Conservation (phyloP, 192 early-diverging fungal genomes). For the Endogone sp. region DNA sequence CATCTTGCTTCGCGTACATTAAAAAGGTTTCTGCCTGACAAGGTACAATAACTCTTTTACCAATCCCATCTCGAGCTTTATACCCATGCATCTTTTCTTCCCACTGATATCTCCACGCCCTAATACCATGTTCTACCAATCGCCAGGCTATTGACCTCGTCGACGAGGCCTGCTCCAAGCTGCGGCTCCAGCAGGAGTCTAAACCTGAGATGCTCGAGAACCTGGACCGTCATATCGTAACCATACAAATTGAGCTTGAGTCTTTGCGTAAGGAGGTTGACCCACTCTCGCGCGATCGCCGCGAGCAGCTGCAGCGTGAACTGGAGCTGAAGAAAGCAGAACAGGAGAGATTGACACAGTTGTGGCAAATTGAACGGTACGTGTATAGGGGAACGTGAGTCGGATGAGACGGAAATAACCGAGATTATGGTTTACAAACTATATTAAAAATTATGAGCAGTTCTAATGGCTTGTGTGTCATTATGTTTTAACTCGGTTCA, state of each 20-base stretch:
- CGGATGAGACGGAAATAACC: too few relatives aligned
- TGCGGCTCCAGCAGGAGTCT: slow-evolving; percentile 74
- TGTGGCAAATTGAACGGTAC: slow-evolving; percentile 68
- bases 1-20: too few relatives aligned
- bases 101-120: too few relatives aligned
- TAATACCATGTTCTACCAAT: too few relatives aligned
- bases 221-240: slow-evolving; percentile 69
- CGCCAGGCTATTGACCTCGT: slow-evolving; percentile 72
- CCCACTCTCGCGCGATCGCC: slow-evolving; percentile 59
- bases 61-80: too few relatives aligned
- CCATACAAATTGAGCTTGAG: slow-evolving; percentile 76
- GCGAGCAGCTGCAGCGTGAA: slow-evolving; percentile 52
- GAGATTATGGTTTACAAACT: background rate
- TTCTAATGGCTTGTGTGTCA: background rate
- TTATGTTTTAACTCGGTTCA: too few relatives aligned
- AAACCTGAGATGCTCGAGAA: slow-evolving; percentile 75
- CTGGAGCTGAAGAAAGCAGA: slow-evolving; percentile 58
- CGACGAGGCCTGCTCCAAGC: slow-evolving; percentile 77
- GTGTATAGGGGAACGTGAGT: too few relatives aligned
- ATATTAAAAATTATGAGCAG: background rate
- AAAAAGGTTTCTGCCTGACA: background rate
- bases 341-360: slow-evolving; percentile 44
- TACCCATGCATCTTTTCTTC: too few relatives aligned
- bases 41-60: background rate
- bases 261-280: slow-evolving; percentile 78